Percentiles rank a stretch among this genome's conserved stretches.
Evolutionary conservation across 2,329 filamentous ascomycete species (phyloP).

Genomic region (Seiridium unicorne): DNA sequence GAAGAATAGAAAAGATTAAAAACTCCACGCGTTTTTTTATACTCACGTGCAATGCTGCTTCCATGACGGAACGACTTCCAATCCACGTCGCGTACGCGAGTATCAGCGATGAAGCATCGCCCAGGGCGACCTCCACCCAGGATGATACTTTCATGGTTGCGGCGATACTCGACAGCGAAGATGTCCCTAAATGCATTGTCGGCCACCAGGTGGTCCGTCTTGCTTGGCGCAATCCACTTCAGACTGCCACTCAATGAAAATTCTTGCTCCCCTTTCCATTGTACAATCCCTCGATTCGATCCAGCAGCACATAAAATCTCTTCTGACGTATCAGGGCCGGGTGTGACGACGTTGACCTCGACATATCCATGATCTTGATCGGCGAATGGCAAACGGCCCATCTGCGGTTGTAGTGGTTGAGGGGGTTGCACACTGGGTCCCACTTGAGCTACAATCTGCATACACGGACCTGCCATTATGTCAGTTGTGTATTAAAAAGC

Average conservation of each 20-base stretch:
- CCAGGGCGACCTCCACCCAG: constrained; percentile 51
- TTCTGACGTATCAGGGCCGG: constrained; percentile 32
- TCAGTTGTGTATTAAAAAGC: too few relatives aligned
- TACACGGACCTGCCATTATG: too few relatives aligned
- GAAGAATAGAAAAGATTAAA: too few relatives aligned
- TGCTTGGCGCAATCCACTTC: constrained; percentile 31
- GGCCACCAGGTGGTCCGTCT: neutral
- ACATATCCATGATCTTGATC: constrained; percentile 25
- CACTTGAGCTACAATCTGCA: too few relatives aligned
- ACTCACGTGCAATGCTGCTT: constrained; percentile 38
- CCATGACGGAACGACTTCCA: constrained; percentile 27
- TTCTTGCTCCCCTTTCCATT: constrained; percentile 25
- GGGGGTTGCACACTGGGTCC: too few relatives aligned
- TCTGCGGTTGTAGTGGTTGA: too few relatives aligned
- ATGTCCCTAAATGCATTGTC: constrained; percentile 33
- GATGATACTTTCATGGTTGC: constrained; percentile 41
- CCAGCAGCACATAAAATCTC: constrained; percentile 45
- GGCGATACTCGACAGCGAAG: constrained; percentile 48
- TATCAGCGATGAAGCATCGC: constrained; percentile 43
- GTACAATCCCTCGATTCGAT: constrained; percentile 45
- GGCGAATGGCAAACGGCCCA: too few relatives aligned
- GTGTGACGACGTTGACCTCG: constrained; percentile 31
- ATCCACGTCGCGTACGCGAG: constrained; percentile 29
- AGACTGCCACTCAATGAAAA: constrained; percentile 19
- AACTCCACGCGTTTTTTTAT: too few relatives aligned